Percentiles rank a stretch among this genome's conserved stretches.
phyloP scores from a whole-genome alignment of 306 rosid species.

The Carpinus viminea region DNA sequence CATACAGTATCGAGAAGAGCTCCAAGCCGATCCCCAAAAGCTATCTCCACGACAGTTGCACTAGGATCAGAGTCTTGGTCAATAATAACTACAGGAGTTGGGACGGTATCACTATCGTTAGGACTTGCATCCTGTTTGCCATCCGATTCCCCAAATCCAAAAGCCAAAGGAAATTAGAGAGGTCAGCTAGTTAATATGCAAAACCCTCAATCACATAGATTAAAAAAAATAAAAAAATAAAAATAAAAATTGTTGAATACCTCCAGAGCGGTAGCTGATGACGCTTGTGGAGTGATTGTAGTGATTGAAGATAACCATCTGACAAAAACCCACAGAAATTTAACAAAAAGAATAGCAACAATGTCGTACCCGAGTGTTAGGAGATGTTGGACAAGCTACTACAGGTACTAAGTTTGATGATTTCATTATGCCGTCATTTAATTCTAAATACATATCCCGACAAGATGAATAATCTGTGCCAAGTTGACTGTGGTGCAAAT shows the following conservation, averaged over 20 bases:
- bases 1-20: constrained; percentile 90
- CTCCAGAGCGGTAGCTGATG: constrained; percentile 70
- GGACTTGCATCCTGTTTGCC: constrained; percentile 56
- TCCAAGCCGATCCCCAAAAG: constrained; percentile 93
- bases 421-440: background rate
- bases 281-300: constrained; percentile 54
- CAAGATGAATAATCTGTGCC: background rate
- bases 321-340: constrained; percentile 41
- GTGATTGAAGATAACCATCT: constrained; percentile 58
- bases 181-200: constrained; percentile 21
- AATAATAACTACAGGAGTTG: constrained; percentile 73
- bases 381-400: background rate
- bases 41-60: constrained; percentile 89
- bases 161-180: constrained; percentile 24
- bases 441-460: background rate
- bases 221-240: no score
- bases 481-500: no score
- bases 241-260: constrained; percentile 44
- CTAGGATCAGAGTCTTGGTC: constrained; percentile 87
- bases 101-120: constrained; percentile 56
- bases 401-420: background rate
- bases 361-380: constrained; percentile 17
- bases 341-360: constrained; percentile 31
- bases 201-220: constrained; percentile 23
- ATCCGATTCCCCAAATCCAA: constrained; percentile 27